phyloP scores from a whole-genome alignment of 2,329 filamentous ascomycete genomes.

The Paramyrothecium roridum region DNA sequence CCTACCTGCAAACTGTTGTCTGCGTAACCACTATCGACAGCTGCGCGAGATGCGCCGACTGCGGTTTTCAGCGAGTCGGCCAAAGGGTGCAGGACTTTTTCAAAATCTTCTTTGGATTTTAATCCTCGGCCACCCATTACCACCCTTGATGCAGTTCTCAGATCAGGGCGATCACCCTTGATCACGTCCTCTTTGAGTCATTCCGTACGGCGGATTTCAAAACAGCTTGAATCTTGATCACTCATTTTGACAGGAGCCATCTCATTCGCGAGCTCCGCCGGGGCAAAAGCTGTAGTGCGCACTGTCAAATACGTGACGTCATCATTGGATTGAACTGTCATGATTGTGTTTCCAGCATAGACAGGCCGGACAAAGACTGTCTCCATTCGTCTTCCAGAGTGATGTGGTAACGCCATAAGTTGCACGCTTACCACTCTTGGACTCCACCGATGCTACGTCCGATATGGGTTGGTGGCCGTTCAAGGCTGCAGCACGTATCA shows the following conservation, averaged over 20 bases:
- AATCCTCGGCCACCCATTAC: conserved; percentile 92
- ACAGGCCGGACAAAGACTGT: conserved; percentile 95
- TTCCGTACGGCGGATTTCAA: conserved; percentile 73
- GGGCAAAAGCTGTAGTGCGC: conserved; percentile 89
- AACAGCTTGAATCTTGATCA: too few species aligned
- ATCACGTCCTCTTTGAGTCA: conserved; percentile 94
- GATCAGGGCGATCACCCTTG: conserved; percentile 90
- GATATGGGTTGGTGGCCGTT: too few species aligned
- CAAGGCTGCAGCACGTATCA: too few species aligned
- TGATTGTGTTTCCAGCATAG: conserved; percentile 95
- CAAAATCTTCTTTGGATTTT: conserved; percentile 98
- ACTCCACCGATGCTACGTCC: too few species aligned
- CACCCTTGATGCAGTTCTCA: conserved; percentile 80
- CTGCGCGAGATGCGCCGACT: conserved; percentile 89
- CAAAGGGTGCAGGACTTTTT: conserved; percentile 85
- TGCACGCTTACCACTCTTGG: too few species aligned
- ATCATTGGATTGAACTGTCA: conserved; percentile 90
- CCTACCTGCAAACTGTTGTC: conserved; percentile 98
- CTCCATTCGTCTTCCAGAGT: too few species aligned
- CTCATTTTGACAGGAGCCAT: too few species aligned
- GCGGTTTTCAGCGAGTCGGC: conserved; percentile 93
- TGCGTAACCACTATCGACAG: conserved; percentile 94
- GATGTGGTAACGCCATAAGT: too few species aligned
- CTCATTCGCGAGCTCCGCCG: too few species aligned
- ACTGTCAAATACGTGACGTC: conserved; percentile 86